Base-by-base conservation (phyloP, 2,329 filamentous ascomycete species). In the Curvularia lunata region DNA sequence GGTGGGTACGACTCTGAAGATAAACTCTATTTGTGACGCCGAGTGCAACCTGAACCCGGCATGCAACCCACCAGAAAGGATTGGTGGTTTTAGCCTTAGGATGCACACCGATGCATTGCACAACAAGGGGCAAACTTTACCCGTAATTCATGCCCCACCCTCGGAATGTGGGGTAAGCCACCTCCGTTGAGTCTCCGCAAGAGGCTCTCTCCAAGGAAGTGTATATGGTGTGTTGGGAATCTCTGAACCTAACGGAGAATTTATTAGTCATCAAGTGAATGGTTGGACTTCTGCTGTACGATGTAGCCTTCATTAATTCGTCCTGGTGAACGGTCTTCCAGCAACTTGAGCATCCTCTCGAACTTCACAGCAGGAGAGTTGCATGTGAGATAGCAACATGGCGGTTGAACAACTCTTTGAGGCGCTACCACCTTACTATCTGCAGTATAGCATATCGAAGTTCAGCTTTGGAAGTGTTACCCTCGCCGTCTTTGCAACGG, bases 361-460 rank as follows among this genome's bases (percentile, higher is more conserved):
- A 28, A 38, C 13, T 10, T 32, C 46, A n/a, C 28, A 32, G 6
- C 43, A 7, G 23, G n/a, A 41, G 40, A 16, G 40, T 28, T 25
- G 49, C 21, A 16, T 25, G 21, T 10, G 2, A 13, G n/a, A 9
- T 34, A 48, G 12, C 18, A 27, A 56, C 41, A 71, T 77, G 72
- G 68, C 71, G 42, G 67, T 73, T 38, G 70, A 73, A 47, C 63
- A 72, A 27, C 52, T 72, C 8, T 67, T 75, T 32, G 70, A 72
- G 30, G 60, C 65, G 16, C 18, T 75, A 48, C 71, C 71, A 28
- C 47, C 74, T 41, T 62, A 71, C 32, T 70, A 69, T 43, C 12
- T 74, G 45, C 70, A 73, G 45, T 64, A 74, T 68, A 64, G 59
- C n/a, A 68, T 74, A 34, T 71, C 70, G 13, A 73, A 68, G 41